phyloP scores from a whole-genome alignment of 176 grass and related monocot species.

The Cenchrus fungigraminus region DNA sequence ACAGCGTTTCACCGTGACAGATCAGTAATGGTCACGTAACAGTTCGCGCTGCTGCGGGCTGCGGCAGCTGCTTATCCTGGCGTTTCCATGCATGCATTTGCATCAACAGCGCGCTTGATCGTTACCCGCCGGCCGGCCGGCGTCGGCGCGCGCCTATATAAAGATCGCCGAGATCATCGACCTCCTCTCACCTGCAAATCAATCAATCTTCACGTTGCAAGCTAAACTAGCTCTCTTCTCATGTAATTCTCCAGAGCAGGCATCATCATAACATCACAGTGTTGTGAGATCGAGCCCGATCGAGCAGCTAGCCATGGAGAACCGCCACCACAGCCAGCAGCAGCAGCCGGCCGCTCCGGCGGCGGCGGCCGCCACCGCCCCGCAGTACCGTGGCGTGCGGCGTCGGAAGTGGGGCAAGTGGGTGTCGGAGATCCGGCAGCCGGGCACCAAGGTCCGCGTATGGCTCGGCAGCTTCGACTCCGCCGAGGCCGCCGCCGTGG shows the following conservation, averaged over 20 bases:
- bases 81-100: background rate
- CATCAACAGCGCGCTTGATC: background rate
- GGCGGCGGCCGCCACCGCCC: background rate
- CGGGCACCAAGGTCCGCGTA: conserved; percentile 61
- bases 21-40: background rate
- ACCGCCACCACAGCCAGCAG: background rate
- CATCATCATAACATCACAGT: background rate
- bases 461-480: conserved; percentile 82
- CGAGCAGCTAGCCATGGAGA: conserved; percentile 12
- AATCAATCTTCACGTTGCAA: background rate
- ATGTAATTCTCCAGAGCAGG: background rate
- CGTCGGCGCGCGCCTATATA: conserved; percentile 27
- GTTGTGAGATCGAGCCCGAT: background rate
- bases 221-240: background rate
- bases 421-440: conserved; percentile 77
- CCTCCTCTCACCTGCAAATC: background rate
- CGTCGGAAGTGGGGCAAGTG: conserved; percentile 75
- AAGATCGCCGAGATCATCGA: too few species aligned
- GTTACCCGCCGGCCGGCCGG: background rate
- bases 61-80: background rate
- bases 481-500: conserved; percentile 67
- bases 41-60: background rate
- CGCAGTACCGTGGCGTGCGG: conserved; percentile 57
- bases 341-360: background rate
- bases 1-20: conserved; percentile 4